These are phyloP conservation scores for Serendipita vermifera DNA, from an alignment of 768 basidiomycete genomes.

Conservation along the genomic window DNA sequence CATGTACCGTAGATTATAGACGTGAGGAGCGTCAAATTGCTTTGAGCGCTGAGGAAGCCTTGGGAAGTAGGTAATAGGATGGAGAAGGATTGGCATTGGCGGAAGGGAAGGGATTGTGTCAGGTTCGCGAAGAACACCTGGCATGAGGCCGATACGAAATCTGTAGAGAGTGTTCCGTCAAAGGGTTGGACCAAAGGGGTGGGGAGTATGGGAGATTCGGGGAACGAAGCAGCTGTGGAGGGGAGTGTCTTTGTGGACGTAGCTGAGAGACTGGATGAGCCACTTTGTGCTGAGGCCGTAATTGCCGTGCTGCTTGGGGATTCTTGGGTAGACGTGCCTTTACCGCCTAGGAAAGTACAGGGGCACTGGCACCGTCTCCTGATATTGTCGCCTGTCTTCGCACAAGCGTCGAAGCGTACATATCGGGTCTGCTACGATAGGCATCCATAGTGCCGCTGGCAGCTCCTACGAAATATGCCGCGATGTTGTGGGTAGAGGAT, in stretches of 20 bases:
- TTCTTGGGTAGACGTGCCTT: conserved; percentile 11
- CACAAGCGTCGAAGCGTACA: too few species aligned
- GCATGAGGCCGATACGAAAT: conserved; percentile 52
- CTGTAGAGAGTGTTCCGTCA: conserved; percentile 46
- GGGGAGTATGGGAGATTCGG: conserved; percentile 41
- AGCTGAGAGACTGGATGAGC: too few species aligned
- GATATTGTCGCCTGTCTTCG: neutral
- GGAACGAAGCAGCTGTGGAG: conserved; percentile 36
- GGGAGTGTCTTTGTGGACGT: too few species aligned
- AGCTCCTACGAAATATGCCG: too few species aligned
- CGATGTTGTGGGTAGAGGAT: too few species aligned
- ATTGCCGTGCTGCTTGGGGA: conserved; percentile 17
- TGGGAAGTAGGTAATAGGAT: conserved; percentile 44
- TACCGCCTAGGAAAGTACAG: neutral
- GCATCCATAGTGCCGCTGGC: too few species aligned
- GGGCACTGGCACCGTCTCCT: neutral
- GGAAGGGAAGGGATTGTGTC: conserved; percentile 46
- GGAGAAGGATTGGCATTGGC: conserved; percentile 66
- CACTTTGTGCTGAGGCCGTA: too few species aligned
- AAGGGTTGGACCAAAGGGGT: conserved; percentile 69
- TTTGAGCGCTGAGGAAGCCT: conserved; percentile 42
- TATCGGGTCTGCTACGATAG: too few species aligned
- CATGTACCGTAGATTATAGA: conserved; percentile 68
- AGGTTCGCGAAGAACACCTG: conserved; percentile 64
- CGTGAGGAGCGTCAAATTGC: conserved; percentile 50